Evolutionary conservation across 2,329 filamentous ascomycete genomes (phyloP), one percentile per base, ranked within the genome.

Genomic region (Exophiala sideris): DNA sequence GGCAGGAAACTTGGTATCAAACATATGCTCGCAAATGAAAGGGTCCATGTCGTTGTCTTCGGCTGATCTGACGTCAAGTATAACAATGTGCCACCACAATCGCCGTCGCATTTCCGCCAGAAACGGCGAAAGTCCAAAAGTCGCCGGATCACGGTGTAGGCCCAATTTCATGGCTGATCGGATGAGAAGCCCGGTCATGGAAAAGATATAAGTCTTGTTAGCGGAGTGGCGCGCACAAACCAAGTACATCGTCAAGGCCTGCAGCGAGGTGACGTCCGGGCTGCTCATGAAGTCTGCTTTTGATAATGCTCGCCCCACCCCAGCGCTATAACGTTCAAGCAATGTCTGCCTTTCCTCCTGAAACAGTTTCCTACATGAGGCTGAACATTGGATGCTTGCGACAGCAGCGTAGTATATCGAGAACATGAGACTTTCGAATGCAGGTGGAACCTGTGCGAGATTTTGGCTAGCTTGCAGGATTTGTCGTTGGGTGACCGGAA

Each of bases 1-100:
- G 2, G 71, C 59, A 1, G 78, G 77, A 9, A 73, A 63, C 45
- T 71, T 75, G 0, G 83, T 85, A 62, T 86, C 83, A 60, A 81
- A 86, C 5, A 74, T 75, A 11, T 78, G 75, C 45, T 79, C 74
- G 2, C 75, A 66, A 35, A 86, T 83, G 0, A 79, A 80, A 2
- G 81, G 78, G 54, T 85, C 82, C 32, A 79, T 80, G 0, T 82
- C 82, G 62, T 85, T 81, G 52, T 85, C 80, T 62, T 86, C 82
- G 1, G 81, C 80, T 1, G 82, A 76, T 54, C 83, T 71, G 1
- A 77, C 73, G 62, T 87, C 84, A 0, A 86, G 69, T 11, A 83
- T 72, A 60, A 58, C 66, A 21, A 72, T 52, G 10, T 45, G 45
- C 66, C 68, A 70, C 70, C 70, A 72, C 0, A 67, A 54, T 18